Evolutionary conservation across 257 asterid species (phyloP).

Genomic region (Capsicum pubescens): DNA sequence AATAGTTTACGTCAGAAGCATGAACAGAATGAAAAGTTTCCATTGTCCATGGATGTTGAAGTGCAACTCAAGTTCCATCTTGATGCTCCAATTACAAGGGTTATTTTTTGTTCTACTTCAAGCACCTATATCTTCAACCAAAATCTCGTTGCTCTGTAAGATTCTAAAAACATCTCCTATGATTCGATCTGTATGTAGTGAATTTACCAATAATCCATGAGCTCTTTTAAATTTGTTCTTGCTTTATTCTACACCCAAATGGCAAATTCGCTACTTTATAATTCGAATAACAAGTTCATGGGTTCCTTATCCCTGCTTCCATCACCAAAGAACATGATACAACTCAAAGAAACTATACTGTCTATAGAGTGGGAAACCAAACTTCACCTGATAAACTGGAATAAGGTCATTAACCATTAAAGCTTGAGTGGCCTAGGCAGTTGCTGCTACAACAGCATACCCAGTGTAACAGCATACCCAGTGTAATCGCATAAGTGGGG

Average conservation of each 20-base stretch:
- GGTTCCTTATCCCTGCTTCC: neutral
- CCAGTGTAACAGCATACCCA: neutral
- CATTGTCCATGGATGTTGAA: neutral
- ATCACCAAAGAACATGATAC: neutral
- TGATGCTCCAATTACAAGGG: neutral
- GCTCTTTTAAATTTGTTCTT: neutral
- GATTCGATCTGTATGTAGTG: conserved; percentile 23
- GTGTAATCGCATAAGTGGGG: too few relatives aligned
- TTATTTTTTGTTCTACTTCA: neutral
- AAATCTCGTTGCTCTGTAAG: neutral
- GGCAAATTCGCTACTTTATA: neutral
- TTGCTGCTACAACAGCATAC: neutral
- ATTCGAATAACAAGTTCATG: neutral
- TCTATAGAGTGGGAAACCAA: neutral
- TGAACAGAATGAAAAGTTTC: conserved; percentile 11
- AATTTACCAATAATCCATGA: conserved; percentile 9
- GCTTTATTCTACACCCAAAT: neutral
- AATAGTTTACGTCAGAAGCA: neutral
- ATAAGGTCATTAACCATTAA: neutral
- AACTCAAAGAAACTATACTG: neutral
- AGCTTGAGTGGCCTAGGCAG: neutral
- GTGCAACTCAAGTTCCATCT: conserved; percentile 17
- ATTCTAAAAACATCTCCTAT: conserved; percentile 17
- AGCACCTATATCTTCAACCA: conserved; percentile 23
- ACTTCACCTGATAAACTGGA: neutral